Evolutionary conservation across 2,329 filamentous ascomycete genomes (phyloP).

Genomic region (Fonsecaea pugnacius): DNA sequence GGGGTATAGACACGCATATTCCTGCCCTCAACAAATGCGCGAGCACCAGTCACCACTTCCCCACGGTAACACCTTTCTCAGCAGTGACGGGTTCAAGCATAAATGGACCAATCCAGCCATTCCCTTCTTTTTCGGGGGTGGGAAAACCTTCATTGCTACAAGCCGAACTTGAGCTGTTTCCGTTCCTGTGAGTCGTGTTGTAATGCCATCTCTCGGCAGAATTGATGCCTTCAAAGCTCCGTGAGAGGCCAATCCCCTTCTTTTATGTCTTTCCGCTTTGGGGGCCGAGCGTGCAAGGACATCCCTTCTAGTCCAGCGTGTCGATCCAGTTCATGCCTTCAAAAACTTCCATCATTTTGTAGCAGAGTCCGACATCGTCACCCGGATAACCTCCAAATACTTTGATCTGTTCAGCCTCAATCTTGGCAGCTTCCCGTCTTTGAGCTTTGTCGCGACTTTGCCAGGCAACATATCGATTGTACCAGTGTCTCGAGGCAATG

Average conservation of each 20-base stretch:
- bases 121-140: not conserved
- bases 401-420: constrained; percentile 50
- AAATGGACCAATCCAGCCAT: constrained; percentile 26
- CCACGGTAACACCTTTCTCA: constrained; percentile 22
- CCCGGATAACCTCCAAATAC: constrained; percentile 38
- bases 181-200: constrained; percentile 28
- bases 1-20: constrained; percentile 10
- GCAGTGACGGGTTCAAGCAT: constrained; percentile 32
- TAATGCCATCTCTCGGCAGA: constrained; percentile 7
- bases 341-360: constrained; percentile 56
- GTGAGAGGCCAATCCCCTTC: not conserved
- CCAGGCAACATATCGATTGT: constrained; percentile 48
- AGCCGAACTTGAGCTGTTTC: constrained; percentile 28
- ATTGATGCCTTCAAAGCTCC: not conserved
- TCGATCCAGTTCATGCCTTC: constrained; percentile 55
- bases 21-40: constrained; percentile 17
- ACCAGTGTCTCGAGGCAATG: constrained; percentile 47
- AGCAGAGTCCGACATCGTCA: constrained; percentile 45
- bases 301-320: constrained; percentile 28
- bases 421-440: constrained; percentile 38
- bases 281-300: no score
- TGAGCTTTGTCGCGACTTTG: constrained; percentile 44
- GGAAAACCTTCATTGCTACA: constrained; percentile 31
- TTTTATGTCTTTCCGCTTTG: not conserved
- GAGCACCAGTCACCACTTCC: constrained; percentile 29